Conservation (phyloP, 495 filamentous ascomycete genomes). For the Cercophora newfieldiana region DNA sequence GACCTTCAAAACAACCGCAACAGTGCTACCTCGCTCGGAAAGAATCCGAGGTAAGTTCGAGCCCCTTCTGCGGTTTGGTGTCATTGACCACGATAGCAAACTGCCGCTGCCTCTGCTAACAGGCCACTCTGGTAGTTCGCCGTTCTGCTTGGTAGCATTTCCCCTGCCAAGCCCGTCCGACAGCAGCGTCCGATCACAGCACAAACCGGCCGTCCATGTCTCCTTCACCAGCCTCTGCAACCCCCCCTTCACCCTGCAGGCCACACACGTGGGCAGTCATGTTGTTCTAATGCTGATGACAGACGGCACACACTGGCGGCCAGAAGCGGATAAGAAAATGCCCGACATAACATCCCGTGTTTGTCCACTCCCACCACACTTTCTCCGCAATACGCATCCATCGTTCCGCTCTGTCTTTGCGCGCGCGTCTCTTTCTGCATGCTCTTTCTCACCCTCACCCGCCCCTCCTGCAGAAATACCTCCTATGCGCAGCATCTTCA, state of each 20-base stretch:
- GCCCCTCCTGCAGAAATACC: background rate
- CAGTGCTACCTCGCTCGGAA: background rate
- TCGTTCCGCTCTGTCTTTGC: background rate
- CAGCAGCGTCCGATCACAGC: background rate
- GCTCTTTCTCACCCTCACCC: background rate
- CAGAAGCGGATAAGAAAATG: background rate
- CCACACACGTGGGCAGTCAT: background rate
- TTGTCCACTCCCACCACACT: background rate
- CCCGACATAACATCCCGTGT: background rate
- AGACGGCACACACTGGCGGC: background rate
- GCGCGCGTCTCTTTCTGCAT: background rate
- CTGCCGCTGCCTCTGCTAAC: background rate
- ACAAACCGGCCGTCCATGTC: background rate
- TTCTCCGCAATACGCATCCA: background rate
- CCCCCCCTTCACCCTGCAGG: background rate
- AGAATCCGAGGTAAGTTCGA: background rate
- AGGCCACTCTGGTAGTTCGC: background rate
- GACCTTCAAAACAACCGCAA: background rate
- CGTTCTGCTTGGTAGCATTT: background rate
- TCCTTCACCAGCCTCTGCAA: background rate
- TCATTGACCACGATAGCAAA: background rate
- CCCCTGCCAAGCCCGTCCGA: background rate
- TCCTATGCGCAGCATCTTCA: slow-evolving; percentile 6
- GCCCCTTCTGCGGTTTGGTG: background rate
- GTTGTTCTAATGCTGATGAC: background rate